These are phyloP conservation scores for Capillidium heterosporum DNA, from an alignment of 371 early-diverging fungal genomes.

Conservation along the genomic window DNA sequence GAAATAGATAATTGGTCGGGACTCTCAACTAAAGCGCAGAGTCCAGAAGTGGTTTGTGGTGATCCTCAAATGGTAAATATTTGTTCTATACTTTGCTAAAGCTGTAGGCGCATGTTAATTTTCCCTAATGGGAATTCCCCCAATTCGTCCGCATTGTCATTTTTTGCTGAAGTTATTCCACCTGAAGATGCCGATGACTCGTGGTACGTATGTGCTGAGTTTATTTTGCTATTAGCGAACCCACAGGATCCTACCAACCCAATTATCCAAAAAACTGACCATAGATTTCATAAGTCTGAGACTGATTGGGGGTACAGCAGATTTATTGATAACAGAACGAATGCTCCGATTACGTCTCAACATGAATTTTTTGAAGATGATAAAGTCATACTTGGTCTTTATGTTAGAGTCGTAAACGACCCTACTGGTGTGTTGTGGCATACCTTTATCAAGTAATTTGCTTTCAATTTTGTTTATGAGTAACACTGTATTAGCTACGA, in stretches of 20 bases:
- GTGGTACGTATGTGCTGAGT: slow-evolving; percentile 84
- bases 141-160: slow-evolving; percentile 38
- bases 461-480: not conserved
- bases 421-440: slow-evolving; percentile 89
- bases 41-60: not conserved
- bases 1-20: slow-evolving; percentile 1
- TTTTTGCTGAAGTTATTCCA: slow-evolving; percentile 72
- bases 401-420: slow-evolving; percentile 65
- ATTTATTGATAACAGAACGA: slow-evolving; percentile 35
- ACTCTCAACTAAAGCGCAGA: not conserved
- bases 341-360: slow-evolving; percentile 27
- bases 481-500: slow-evolving; percentile 34
- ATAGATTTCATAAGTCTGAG: slow-evolving; percentile 68
- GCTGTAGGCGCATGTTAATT: slow-evolving; percentile 54
- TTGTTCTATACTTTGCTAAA: not conserved
- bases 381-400: slow-evolving; percentile 44
- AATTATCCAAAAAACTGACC: slow-evolving; percentile 45
- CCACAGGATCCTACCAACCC: slow-evolving; percentile 47
- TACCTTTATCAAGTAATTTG: slow-evolving; percentile 52
- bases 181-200: slow-evolving; percentile 25
- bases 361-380: slow-evolving; percentile 25
- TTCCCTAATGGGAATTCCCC: slow-evolving; percentile 79
- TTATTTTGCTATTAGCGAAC: slow-evolving; percentile 63
- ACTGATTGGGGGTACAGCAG: slow-evolving; percentile 92
- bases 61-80: slow-evolving; percentile 1